A percentile compares a stretch with the other conserved stretches of the same genome.
Evolutionary conservation across 1,284 basidiomycete genomes (phyloP).

Genomic region (Cutaneotrichosporon sp.): DNA sequence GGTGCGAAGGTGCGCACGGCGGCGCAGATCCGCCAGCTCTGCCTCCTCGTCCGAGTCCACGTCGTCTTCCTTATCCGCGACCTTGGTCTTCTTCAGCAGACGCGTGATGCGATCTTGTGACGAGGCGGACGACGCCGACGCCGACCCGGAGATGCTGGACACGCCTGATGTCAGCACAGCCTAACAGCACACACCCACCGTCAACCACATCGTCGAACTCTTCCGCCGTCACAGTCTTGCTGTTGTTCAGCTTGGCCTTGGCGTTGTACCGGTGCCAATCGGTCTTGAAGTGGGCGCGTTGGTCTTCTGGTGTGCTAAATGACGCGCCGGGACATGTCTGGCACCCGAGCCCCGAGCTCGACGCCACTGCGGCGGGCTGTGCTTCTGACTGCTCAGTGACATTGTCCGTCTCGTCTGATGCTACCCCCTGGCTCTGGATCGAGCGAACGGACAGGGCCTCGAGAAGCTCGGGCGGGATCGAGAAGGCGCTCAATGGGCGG

Average conservation of each 20-base stretch:
- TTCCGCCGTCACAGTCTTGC: constrained; percentile 65
- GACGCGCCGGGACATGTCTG: constrained; percentile 71
- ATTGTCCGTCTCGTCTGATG: background rate
- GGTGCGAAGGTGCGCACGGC: constrained; percentile 62
- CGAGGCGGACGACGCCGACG: constrained; percentile 63
- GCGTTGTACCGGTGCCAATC: constrained; percentile 99
- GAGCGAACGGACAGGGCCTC: constrained; percentile 64
- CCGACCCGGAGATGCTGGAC: constrained; percentile 87
- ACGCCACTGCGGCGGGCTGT: constrained; percentile 4
- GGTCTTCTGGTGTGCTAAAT: constrained; percentile 77
- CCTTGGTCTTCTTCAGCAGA: constrained; percentile 62
- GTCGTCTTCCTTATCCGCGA: constrained; percentile 25
- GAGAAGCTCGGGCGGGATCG: constrained; percentile 67
- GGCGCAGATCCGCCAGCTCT: constrained; percentile 45
- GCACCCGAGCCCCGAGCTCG: constrained; percentile 59
- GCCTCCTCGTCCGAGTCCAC: constrained; percentile 48
- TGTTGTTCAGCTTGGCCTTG: constrained; percentile 68
- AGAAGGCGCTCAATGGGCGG: constrained; percentile 57
- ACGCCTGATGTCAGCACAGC: constrained; percentile 61
- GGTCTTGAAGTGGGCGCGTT: constrained; percentile 84
- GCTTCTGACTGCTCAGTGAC: background rate
- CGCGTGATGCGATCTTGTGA: constrained; percentile 58
- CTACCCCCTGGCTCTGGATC: constrained; percentile 44
- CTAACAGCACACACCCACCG: constrained; percentile 57
- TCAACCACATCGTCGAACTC: constrained; percentile 77